Evolutionary conservation across 179 eudicot genomes (phyloP), one percentile per base, ranked within the genome.

Genomic region (Corrigiola litoralis): DNA sequence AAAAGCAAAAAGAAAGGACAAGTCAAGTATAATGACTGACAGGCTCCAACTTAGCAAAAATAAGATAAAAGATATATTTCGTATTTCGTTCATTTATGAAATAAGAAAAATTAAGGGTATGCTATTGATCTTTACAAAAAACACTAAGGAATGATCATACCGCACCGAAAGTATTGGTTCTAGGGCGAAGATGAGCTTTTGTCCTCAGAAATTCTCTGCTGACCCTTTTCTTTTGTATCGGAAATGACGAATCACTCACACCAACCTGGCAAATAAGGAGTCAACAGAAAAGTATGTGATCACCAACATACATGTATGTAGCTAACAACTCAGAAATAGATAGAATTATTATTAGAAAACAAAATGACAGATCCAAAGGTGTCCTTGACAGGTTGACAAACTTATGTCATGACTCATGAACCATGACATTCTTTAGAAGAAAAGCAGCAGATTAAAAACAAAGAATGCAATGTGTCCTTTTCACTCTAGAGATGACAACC

Each of bases 91-190:
- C n/a, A n/a, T n/a, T n/a, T n/a, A n/a, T n/a, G n/a, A 61, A 31
- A 16, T 21, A 65, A 4, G 42, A 40, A 59, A 25, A 65, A 2
- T 5, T 21, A n/a, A 28, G 55, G 44, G 10, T 38, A 36, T n/a
- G 41, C 10, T 38, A 0, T 13, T 32, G 34, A 33, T 29, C n/a
- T 34, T 5, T 34, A 6, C 3, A 10, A 17, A 47, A 23, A 48
- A 40, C 25, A 65, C 55, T 14, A 37, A 49, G 62, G 46, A 14
- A 6, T 56, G 75, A 71, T 46, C 94, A 66, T 87, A 94, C 99
- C 86, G 99, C 99, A 65, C 95, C 87, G 73, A 94, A 94, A 53
- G 99, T 90, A 78, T 90, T 94, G 54, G 97, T 90, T 76, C 99
- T 84, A 34, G 97, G 95, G 34, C 99, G 97, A 77, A 94, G 95